Conservation (phyloP, 2,329 filamentous ascomycete genomes). For the Colletotrichum sp. region DNA sequence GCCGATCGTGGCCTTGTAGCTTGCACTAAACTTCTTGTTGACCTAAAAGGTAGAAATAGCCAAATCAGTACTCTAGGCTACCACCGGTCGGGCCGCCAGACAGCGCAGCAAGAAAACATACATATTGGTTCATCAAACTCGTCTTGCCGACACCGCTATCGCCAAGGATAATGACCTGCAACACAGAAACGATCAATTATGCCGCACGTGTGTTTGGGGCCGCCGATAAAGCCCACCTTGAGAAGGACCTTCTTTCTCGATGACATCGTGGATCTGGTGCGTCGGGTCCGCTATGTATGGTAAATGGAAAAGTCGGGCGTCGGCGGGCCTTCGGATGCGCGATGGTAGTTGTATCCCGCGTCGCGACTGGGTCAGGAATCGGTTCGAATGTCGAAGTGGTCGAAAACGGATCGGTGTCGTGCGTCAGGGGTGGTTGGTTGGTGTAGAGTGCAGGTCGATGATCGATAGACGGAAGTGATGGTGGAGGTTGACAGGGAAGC, state of each 20-base stretch:
- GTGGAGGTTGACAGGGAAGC: constrained; percentile 21
- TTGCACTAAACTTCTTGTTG: constrained; percentile 99
- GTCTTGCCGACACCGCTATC: constrained; percentile 99
- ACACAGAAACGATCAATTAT: constrained; percentile 4
- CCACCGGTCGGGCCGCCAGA: not conserved
- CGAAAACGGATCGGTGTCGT: constrained; percentile 15
- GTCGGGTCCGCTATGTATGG: not conserved
- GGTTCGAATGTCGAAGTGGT: constrained; percentile 5
- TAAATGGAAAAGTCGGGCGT: not conserved
- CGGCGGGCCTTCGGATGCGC: not conserved
- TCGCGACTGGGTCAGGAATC: constrained; percentile 3
- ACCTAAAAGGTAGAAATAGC: constrained; percentile 65
- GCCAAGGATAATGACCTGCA: constrained; percentile 95
- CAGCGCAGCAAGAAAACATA: constrained; percentile 52
- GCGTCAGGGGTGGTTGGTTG: constrained; percentile 22
- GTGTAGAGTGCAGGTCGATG: constrained; percentile 17
- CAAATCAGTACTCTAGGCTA: not conserved
- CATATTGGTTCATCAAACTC: constrained; percentile 99
- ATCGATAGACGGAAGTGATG: constrained; percentile 17
- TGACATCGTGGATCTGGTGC: constrained; percentile 60
- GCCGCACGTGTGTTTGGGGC: not conserved
- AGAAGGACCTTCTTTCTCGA: constrained; percentile 89
- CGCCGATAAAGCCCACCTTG: constrained; percentile 64
- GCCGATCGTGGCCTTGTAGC: constrained; percentile 99
- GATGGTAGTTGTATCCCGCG: not conserved